Percentiles rank a stretch among this genome's conserved stretches.
These are phyloP conservation scores for Scutellaria barbata DNA, from an alignment of 257 asterid genomes.

Conservation along the genomic window DNA sequence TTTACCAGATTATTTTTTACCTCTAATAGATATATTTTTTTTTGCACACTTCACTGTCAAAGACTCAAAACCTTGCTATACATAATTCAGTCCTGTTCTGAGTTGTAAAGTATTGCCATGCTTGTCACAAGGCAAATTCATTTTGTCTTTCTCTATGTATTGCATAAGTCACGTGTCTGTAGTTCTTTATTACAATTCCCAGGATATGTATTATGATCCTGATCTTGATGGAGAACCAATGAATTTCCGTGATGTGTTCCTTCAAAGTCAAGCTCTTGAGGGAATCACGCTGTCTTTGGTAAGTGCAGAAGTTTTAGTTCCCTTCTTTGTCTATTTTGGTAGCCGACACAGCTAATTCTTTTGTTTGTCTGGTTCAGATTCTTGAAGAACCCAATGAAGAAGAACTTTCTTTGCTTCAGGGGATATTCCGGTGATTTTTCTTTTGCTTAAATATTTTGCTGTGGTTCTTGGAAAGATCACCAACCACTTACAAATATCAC, in stretches of 20 bases:
- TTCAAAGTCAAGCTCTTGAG: slow-evolving; percentile 91
- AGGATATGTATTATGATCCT: slow-evolving; percentile 82
- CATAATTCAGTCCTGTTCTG: slow-evolving; percentile 20
- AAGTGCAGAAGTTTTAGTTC: slow-evolving; percentile 39
- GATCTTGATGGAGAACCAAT: slow-evolving; percentile 80
- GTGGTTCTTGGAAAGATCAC: slow-evolving; percentile 27
- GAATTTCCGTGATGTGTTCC: slow-evolving; percentile 84
- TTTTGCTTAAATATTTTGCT: slow-evolving; percentile 26
- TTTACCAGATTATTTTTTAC: background rate
- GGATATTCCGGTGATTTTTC: slow-evolving; percentile 78
- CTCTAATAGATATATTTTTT: slow-evolving; percentile 1
- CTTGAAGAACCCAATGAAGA: slow-evolving; percentile 88
- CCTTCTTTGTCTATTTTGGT: slow-evolving; percentile 18
- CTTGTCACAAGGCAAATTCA: slow-evolving; percentile 18
- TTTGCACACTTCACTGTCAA: slow-evolving; percentile 14
- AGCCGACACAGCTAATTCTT: slow-evolving; percentile 40
- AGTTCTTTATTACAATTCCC: slow-evolving; percentile 30
- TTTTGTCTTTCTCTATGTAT: slow-evolving; percentile 5
- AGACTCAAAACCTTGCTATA: slow-evolving; percentile 12
- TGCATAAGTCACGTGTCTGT: slow-evolving; percentile 27
- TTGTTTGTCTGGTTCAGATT: slow-evolving; percentile 60
- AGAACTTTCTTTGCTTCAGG: slow-evolving; percentile 81
- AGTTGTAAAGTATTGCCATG: slow-evolving; percentile 3
- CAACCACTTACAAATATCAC: slow-evolving; percentile 24
- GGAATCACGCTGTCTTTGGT: slow-evolving; percentile 85